A percentile compares a stretch with the other conserved stretches of the same genome.
Conservation (phyloP, 1,139 yeast species). For the Debaryomyces sp. region DNA sequence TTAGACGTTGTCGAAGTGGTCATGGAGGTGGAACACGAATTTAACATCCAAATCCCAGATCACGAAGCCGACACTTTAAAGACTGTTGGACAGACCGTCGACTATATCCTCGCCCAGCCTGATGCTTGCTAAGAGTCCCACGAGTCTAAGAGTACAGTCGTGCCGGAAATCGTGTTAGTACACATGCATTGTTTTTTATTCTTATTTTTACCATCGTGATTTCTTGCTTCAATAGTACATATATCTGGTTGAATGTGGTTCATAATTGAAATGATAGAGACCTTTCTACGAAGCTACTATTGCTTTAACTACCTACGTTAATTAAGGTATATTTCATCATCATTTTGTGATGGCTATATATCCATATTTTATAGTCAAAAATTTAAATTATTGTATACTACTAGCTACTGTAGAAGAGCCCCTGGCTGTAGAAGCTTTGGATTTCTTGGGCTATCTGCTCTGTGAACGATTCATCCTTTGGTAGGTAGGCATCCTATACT, state of each 20-base stretch:
- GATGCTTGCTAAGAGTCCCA: constrained; percentile 54
- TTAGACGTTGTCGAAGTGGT: constrained; percentile 88
- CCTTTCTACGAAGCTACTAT: background rate
- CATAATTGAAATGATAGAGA: background rate
- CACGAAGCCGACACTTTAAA: constrained; percentile 81
- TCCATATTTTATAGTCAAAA: constrained; percentile 1
- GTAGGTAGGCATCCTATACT: background rate
- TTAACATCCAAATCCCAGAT: constrained; percentile 80
- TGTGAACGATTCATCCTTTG: background rate
- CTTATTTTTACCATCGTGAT: background rate
- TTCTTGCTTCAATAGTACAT: background rate
- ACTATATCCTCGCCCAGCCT: constrained; percentile 71
- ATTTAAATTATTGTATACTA: background rate
- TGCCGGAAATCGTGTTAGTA: background rate
- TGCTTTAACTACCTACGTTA: background rate
- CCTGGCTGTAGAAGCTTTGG: background rate
- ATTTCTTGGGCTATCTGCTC: background rate
- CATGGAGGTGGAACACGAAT: constrained; percentile 87
- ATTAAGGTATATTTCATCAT: background rate
- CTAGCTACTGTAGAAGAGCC: background rate
- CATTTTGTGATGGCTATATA: background rate
- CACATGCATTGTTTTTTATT: constrained; percentile 1
- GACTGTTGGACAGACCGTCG: constrained; percentile 82
- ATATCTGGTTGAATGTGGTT: background rate
- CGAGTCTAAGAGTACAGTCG: background rate